Percentiles rank a stretch among this genome's conserved stretches.
Evolutionary conservation across 768 basidiomycete genomes (phyloP).

Genomic region (Fibroporia radiculosa): DNA sequence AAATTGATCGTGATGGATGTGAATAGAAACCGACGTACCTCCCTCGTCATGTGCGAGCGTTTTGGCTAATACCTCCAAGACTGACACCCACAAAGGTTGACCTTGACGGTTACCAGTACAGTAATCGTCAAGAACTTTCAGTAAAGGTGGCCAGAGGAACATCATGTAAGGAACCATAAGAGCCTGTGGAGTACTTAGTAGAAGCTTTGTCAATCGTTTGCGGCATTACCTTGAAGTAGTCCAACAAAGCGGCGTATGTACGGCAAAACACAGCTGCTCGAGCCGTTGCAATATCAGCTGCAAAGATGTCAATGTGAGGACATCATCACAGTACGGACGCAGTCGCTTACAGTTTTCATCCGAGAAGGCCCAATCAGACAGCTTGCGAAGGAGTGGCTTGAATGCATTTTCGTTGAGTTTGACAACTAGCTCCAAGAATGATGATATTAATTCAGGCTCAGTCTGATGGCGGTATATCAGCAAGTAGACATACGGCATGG

Average conservation of each 20-base stretch:
- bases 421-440: constrained; percentile 84
- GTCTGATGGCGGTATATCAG: constrained; percentile 37
- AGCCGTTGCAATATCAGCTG: background rate
- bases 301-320: background rate
- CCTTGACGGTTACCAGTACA: constrained; percentile 25
- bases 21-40: constrained; percentile 43
- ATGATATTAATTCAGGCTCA: constrained; percentile 47
- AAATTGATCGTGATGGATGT: background rate
- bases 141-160: constrained; percentile 60
- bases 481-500: background rate
- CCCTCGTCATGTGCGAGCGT: constrained; percentile 72
- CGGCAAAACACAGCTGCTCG: constrained; percentile 69
- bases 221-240: constrained; percentile 73
- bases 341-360: constrained; percentile 36
- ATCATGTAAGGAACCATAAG: constrained; percentile 92
- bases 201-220: background rate
- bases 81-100: constrained; percentile 51
- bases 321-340: background rate
- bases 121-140: constrained; percentile 52
- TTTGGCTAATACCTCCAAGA: constrained; percentile 31
- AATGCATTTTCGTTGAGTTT: constrained; percentile 92
- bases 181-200: constrained; percentile 33
- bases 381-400: constrained; percentile 81
- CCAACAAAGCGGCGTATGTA: constrained; percentile 64
- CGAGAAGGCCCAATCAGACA: constrained; percentile 93